Percentiles rank a stretch among this genome's conserved stretches.
Evolutionary conservation across 352 stramenopile genomes (phyloP).

Genomic region (Pythium dissotocum): DNA sequence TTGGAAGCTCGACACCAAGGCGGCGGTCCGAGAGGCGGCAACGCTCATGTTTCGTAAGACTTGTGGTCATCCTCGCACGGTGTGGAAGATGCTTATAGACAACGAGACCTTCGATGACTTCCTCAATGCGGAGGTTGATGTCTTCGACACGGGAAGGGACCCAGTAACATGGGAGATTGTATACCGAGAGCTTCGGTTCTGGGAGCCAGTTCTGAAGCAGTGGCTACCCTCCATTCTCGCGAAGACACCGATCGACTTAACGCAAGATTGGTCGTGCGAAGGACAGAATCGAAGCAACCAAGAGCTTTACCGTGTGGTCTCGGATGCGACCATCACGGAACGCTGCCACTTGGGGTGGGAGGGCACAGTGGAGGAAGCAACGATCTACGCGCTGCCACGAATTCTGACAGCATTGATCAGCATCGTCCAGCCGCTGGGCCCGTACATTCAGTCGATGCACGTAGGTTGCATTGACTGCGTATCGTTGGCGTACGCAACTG

Average conservation of each 20-base stretch:
- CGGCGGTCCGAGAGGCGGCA: not conserved
- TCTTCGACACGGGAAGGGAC: not conserved
- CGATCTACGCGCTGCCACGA: not conserved
- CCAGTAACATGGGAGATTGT: not conserved
- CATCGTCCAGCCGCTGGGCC: not conserved
- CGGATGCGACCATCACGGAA: not conserved
- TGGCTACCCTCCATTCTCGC: not conserved
- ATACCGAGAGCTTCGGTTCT: not conserved
- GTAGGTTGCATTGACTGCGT: not conserved
- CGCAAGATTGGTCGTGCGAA: not conserved
- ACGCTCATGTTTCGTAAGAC: not conserved
- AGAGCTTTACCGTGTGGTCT: not conserved
- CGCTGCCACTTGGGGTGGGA: not conserved
- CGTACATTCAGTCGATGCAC: not conserved
- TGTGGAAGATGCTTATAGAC: not conserved
- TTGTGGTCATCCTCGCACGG: not conserved
- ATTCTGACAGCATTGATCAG: not conserved
- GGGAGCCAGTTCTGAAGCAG: not conserved
- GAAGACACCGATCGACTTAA: not conserved
- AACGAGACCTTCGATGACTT: not conserved
- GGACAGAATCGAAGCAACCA: not conserved
- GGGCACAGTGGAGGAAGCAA: not conserved
- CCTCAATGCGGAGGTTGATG: not conserved
- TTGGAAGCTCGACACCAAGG: not conserved
- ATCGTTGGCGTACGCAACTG: not conserved